These are phyloP conservation scores for Sporothrix pseudoabietina DNA, from an alignment of 2,329 filamentous ascomycete genomes.

Conservation along the genomic window DNA sequence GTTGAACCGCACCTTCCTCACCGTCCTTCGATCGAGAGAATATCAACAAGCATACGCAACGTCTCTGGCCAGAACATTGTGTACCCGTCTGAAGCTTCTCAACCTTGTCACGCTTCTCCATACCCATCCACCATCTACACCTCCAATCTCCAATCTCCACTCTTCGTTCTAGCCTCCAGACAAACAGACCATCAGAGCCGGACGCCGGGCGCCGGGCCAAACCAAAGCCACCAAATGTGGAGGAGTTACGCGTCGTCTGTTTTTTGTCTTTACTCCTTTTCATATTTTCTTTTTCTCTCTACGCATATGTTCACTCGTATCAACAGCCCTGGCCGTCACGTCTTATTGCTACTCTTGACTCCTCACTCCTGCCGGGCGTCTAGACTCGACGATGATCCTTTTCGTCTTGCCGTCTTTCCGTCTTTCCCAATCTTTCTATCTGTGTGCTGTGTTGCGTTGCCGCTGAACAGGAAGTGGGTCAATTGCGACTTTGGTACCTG, in stretches of 20 bases:
- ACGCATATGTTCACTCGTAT: too few species aligned
- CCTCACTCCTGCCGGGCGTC: background rate
- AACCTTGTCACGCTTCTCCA: background rate
- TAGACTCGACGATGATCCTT: background rate
- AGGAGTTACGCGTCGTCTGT: constrained; percentile 27
- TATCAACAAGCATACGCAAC: background rate
- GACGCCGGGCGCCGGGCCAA: constrained; percentile 31
- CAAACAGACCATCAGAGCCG: background rate
- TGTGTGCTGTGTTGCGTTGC: background rate
- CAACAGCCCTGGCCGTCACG: background rate
- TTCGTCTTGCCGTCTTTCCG: background rate
- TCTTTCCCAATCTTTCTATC: background rate
- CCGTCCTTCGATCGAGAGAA: too few species aligned
- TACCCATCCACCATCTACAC: background rate
- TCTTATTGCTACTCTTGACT: background rate
- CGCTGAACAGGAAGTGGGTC: background rate
- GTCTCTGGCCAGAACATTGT: background rate
- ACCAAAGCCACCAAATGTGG: constrained; percentile 13
- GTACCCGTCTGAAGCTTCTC: background rate
- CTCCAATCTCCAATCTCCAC: background rate
- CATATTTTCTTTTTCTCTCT: background rate
- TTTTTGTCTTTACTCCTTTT: background rate
- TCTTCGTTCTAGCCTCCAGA: background rate
- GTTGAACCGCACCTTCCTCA: too few species aligned
- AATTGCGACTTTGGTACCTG: background rate